Evolutionary conservation across 768 basidiomycete genomes (phyloP), one percentile per base, ranked within the genome.

Genomic region (Podaxis mareebaensis): DNA sequence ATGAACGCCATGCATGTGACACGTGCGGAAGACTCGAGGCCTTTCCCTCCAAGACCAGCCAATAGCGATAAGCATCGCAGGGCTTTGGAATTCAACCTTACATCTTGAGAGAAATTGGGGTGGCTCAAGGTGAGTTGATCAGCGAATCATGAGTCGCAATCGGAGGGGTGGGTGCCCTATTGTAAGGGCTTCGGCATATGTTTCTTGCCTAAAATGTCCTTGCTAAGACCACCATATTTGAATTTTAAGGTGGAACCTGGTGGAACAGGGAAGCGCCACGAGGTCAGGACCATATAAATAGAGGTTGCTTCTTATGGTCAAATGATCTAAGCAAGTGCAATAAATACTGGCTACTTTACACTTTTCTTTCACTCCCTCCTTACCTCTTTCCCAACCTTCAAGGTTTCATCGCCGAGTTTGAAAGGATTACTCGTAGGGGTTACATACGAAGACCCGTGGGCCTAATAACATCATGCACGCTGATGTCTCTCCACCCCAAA

Each of bases 401-500:
- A 33, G 33, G 33, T 33, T 52, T 17, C 8, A 15, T 22, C 22
- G 20, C 49, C 22, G 12, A 52, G 11, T 11, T 26, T 28, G 17
- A n/a, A 20, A 60, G n/a, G 33, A 48, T 24, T 17, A 20, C 36
- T 3, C n/a, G 22, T 20, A 42, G 24, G 20, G 12, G 3, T 30
- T 8, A 30, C 22, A n/a, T 22, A 22, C 10, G 49, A 24, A 28
- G 26, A 24, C 20, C 22, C 22, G 26, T 20, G 48, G 48, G 13
- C 13, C 20, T 12, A 38, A 52, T 11, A 13, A 2, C 24, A 3
- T 5, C 12, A 60, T 60, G 58, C n/a, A 39, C 12, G 33, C 58
- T 52, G 48, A 60, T 60, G 49, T 52, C 49, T 52, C 22, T 38
- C 58, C 48, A 24, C 42, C 24, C 30, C 58, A n/a, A 52, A 40